These are phyloP conservation scores for Aspergillus indologenus DNA, from an alignment of 495 filamentous ascomycete species.

Conservation along the genomic window DNA sequence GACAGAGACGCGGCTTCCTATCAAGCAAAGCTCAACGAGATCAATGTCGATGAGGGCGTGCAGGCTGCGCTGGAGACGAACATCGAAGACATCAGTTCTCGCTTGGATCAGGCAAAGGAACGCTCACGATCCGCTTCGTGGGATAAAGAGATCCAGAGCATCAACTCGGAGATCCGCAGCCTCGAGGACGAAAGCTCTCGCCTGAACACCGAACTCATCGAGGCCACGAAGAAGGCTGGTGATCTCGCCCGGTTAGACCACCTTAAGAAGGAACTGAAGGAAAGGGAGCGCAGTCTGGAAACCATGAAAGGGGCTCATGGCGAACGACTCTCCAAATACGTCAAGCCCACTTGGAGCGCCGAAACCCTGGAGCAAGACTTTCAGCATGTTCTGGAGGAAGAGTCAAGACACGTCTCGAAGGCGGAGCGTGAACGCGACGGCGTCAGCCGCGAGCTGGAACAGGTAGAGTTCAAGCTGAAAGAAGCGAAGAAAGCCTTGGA, in stretches of 20 bases:
- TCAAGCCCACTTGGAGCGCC: constrained; percentile 65
- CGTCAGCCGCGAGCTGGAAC: constrained; percentile 68
- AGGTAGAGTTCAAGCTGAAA: constrained; percentile 74
- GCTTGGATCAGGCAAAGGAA: constrained; percentile 58
- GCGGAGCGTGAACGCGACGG: constrained; percentile 66
- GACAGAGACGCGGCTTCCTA: constrained; percentile 62
- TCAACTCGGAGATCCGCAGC: constrained; percentile 58
- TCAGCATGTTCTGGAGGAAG: constrained; percentile 58
- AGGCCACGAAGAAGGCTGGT: constrained; percentile 72
- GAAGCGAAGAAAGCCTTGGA: constrained; percentile 56
- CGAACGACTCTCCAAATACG: constrained; percentile 58
- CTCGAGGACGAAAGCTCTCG: constrained; percentile 66
- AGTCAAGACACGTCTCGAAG: constrained; percentile 51
- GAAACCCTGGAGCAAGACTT: constrained; percentile 69
- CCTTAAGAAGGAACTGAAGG: constrained; percentile 70
- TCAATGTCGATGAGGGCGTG: constrained; percentile 80
- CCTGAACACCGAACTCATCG: constrained; percentile 71
- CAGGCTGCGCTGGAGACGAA: constrained; percentile 71
- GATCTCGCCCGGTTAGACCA: constrained; percentile 78
- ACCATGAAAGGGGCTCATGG: constrained; percentile 74
- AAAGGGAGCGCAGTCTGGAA: constrained; percentile 65
- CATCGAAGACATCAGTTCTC: constrained; percentile 63
- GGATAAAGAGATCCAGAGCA: constrained; percentile 63
- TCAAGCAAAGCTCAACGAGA: constrained; percentile 61
- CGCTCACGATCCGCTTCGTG: constrained; percentile 59